Conservation (phyloP, 768 basidiomycete genomes). For the Galerina marginata region DNA sequence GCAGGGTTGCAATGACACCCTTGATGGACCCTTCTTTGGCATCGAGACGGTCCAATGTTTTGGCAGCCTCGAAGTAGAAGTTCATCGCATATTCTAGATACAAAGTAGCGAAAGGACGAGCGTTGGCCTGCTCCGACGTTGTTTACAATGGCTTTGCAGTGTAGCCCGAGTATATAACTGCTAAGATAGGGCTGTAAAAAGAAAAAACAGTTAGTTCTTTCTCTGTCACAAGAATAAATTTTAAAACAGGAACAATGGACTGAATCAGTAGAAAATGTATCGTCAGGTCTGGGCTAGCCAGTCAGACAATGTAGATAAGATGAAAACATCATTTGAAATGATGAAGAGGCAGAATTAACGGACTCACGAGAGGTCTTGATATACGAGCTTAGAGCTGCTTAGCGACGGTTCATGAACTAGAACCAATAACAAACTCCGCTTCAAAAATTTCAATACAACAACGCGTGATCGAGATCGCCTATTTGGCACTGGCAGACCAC, state of each 20-base stretch:
- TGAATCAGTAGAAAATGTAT: conserved; percentile 39
- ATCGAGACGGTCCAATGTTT: conserved; percentile 84
- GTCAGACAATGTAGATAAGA: conserved; percentile 96
- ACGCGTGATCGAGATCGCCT: conserved; percentile 8
- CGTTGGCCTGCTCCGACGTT: conserved; percentile 1
- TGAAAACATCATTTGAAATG: conserved; percentile 44
- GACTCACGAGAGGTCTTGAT: conserved; percentile 21
- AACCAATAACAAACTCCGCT: conserved; percentile 37
- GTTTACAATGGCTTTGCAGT: background rate
- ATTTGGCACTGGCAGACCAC: too few relatives aligned
- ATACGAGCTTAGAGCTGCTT: background rate
- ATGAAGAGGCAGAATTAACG: conserved; percentile 1
- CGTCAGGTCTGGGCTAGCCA: conserved; percentile 57
- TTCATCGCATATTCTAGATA: conserved; percentile 66
- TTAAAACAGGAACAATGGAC: conserved; percentile 7
- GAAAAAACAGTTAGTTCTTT: conserved; percentile 7
- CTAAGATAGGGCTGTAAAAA: conserved; percentile 19
- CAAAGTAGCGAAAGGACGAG: conserved; percentile 1
- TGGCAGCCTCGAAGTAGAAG: conserved; percentile 92
- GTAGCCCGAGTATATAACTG: background rate
- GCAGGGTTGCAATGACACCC: conserved; percentile 73
- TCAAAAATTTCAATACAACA: conserved; percentile 27
- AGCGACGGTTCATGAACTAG: background rate
- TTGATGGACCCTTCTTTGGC: conserved; percentile 93
- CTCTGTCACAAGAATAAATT: background rate